Evolutionary conservation across 257 asterid species (phyloP).

Genomic region (Avicennia marina): DNA sequence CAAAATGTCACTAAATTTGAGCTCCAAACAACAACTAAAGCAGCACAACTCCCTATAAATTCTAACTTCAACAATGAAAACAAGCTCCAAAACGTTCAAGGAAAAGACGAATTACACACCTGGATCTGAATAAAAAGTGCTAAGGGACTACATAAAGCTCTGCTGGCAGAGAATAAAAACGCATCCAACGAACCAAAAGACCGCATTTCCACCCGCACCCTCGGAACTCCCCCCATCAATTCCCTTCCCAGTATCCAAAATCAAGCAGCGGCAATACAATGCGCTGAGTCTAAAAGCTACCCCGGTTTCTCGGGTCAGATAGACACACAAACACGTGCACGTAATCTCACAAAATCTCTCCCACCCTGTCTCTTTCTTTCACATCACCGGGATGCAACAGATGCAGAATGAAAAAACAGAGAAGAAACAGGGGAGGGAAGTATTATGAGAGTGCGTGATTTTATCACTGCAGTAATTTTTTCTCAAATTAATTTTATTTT

Average conservation of each 20-base stretch:
- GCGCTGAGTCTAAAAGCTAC: conserved; percentile 38
- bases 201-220: conserved; percentile 33
- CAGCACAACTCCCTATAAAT: conserved; percentile 1
- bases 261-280: conserved; percentile 9
- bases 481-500: too few relatives aligned
- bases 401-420: conserved; percentile 3
- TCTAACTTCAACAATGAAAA: neutral
- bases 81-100: conserved; percentile 12
- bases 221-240: neutral
- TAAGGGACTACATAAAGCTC: conserved; percentile 61
- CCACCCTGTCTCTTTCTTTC: conserved; percentile 16
- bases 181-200: conserved; percentile 55
- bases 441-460: too few relatives aligned
- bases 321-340: neutral
- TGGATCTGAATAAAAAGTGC: conserved; percentile 88
- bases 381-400: conserved; percentile 39
- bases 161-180: conserved; percentile 65
- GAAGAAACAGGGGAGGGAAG: conserved; percentile 21
- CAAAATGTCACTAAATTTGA: conserved; percentile 11
- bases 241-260: conserved; percentile 5
- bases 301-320: conserved; percentile 26
- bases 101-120: conserved; percentile 22
- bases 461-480: too few relatives aligned
- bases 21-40: conserved; percentile 3
- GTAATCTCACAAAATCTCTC: neutral